Percentiles rank a stretch among this genome's conserved stretches.
phyloP scores from a whole-genome alignment of 2,329 filamentous ascomycete genomes.

The Aspergillus sojae region DNA sequence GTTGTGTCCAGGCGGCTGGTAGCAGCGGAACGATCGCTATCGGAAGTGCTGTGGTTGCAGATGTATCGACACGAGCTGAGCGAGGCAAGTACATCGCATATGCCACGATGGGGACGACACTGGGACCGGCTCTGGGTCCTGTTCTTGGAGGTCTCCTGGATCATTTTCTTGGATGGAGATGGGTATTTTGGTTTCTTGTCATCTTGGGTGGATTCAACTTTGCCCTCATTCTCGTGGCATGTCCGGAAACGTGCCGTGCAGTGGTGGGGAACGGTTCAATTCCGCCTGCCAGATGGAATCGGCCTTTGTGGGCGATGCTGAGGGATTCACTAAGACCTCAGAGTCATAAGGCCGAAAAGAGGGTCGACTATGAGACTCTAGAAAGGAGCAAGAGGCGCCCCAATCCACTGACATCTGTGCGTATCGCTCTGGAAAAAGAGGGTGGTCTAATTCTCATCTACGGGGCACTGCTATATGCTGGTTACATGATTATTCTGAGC shows the following conservation, averaged over 20 bases:
- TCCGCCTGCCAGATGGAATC: constrained; percentile 28
- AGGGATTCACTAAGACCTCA: neutral
- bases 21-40: constrained; percentile 72
- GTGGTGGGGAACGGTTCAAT: constrained; percentile 40
- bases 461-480: constrained; percentile 45
- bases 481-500: constrained; percentile 48
- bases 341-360: neutral
- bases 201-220: constrained; percentile 52
- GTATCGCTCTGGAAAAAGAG: constrained; percentile 37
- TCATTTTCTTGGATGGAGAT: constrained; percentile 67
- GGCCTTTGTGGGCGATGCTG: constrained; percentile 16
- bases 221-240: constrained; percentile 59
- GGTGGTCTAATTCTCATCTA: constrained; percentile 37
- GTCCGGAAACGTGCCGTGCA: constrained; percentile 53
- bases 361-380: constrained; percentile 13
- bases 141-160: constrained; percentile 66
- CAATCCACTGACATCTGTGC: constrained; percentile 28
- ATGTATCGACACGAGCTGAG: constrained; percentile 69
- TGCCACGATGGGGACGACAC: constrained; percentile 60
- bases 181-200: constrained; percentile 70
- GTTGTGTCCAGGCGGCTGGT: constrained; percentile 46
- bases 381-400: constrained; percentile 19
- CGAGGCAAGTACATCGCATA: constrained; percentile 73
- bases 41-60: constrained; percentile 70
- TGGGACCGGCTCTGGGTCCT: constrained; percentile 56